Evolutionary conservation across 1,284 basidiomycete genomes (phyloP).

Genomic region (Heterobasidion occidentale): DNA sequence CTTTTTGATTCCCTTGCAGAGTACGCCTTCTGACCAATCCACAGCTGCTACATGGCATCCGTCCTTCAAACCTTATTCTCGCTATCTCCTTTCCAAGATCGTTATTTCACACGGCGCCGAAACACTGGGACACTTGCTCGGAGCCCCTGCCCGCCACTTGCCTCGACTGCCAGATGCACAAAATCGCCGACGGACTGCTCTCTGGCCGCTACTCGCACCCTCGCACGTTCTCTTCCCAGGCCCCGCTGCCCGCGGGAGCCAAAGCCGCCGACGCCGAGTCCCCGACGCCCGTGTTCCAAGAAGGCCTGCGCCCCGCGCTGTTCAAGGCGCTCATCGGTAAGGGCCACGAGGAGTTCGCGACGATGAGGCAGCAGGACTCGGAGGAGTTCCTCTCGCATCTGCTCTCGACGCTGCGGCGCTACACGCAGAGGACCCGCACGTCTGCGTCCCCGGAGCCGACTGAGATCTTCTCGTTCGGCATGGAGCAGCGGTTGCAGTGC

Average conservation of each 20-base stretch:
- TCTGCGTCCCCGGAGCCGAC: constrained; percentile 52
- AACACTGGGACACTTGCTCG: constrained; percentile 62
- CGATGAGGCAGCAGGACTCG: constrained; percentile 96
- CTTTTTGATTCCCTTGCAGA: neutral
- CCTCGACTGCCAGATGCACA: constrained; percentile 92
- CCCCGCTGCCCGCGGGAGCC: constrained; percentile 20
- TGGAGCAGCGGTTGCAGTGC: constrained; percentile 87
- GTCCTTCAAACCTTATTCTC: constrained; percentile 87
- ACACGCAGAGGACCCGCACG: constrained; percentile 39
- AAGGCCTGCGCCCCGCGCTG: constrained; percentile 75
- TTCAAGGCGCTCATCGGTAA: constrained; percentile 91
- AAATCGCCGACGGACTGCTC: constrained; percentile 87
- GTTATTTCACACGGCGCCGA: constrained; percentile 53
- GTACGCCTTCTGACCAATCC: constrained; percentile 19
- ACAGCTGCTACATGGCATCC: constrained; percentile 92
- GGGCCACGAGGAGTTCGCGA: constrained; percentile 91
- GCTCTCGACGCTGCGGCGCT: constrained; percentile 60
- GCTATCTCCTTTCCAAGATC: constrained; percentile 67
- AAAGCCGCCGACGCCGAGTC: constrained; percentile 30
- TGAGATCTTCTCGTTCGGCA: constrained; percentile 70
- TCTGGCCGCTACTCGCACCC: constrained; percentile 88
- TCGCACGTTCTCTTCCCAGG: constrained; percentile 24
- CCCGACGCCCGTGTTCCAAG: constrained; percentile 69
- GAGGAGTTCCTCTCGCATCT: constrained; percentile 92
- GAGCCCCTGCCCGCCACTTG: constrained; percentile 76